Evolutionary conservation across 2,329 filamentous ascomycete genomes (phyloP).

Genomic region (Coniella lustricola): DNA sequence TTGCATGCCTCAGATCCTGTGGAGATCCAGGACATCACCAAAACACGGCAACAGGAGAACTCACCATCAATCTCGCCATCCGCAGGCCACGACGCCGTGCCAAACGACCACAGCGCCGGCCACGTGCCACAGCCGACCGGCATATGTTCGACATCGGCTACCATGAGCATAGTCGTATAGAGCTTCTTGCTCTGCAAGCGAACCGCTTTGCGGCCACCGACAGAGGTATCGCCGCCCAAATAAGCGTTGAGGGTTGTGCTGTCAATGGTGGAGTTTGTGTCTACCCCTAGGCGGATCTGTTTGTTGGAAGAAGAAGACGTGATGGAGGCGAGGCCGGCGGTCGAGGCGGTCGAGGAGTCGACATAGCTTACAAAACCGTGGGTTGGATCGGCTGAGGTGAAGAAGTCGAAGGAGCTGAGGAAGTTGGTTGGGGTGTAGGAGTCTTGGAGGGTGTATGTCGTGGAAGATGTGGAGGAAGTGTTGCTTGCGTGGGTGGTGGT

Average conservation of each 20-base stretch:
- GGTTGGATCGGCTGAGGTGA: constrained; percentile 57
- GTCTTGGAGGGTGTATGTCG: constrained; percentile 38
- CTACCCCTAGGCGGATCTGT: constrained; percentile 62
- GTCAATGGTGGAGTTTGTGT: constrained; percentile 31
- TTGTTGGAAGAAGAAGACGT: constrained; percentile 30
- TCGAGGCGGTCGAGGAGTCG: constrained; percentile 47
- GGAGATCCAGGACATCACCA: too few relatives aligned
- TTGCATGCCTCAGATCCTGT: too few relatives aligned
- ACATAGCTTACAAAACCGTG: constrained; percentile 67
- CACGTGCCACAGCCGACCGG: constrained; percentile 69
- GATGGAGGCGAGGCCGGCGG: constrained; percentile 50
- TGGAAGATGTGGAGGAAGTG: constrained; percentile 13
- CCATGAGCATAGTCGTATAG: constrained; percentile 65
- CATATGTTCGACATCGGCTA: constrained; percentile 70
- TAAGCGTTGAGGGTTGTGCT: background rate
- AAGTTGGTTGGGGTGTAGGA: constrained; percentile 47
- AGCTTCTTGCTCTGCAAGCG: constrained; percentile 44
- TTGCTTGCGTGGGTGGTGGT: background rate
- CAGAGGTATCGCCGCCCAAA: background rate
- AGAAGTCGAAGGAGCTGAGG: constrained; percentile 50
- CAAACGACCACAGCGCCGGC: constrained; percentile 67
- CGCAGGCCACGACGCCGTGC: constrained; percentile 58
- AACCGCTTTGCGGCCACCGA: background rate
- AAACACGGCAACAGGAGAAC: too few relatives aligned
- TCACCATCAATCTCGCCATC: constrained; percentile 64